Base-by-base conservation (phyloP, 2,329 filamentous ascomycete genomes). In the Trichoderma sp. region DNA sequence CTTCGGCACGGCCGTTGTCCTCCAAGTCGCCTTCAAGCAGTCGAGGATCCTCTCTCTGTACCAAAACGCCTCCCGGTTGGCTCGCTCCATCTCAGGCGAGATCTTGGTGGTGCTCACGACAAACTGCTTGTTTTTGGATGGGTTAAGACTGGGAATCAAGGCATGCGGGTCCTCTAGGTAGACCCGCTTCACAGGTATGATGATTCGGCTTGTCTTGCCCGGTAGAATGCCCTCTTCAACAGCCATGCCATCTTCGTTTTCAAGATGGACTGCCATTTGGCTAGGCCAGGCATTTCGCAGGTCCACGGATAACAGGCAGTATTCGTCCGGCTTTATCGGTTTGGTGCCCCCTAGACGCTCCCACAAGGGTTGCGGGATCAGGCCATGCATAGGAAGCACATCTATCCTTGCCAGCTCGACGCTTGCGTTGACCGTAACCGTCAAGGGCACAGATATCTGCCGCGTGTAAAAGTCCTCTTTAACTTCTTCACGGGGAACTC, bases 231-330 rank as follows among this genome's bases (percentile, higher is more conserved):
- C 83, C 73, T 90, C 88, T 62, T 88, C 83, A 2, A 88, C 83
- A 2, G 78, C 76, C 67, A 86, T 81, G 32, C 83, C 84, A 53
- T 87, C 84, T 60, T 87, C 84, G 14, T 84, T 84, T 66, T 88
- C 82, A 3, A 97, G 81, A 32, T 86, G 87, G 3, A 96, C 86
- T 7, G 88, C 85, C 77, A 98, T 88, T 63, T 91, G 90, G 77
- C 89, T 93, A 2, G 94, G 94, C 95, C 95, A 98, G 0, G 92
- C 91, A 78, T 98, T 98, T 71, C 94, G 90, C 32, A 98, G 84
- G 80, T 98, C 95, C 65, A 98, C 84, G 2, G 96, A 84, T 3
- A 97, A 83, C 47, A 97, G 85, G 77, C 94, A 97, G 77, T 93
- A 91, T 53, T 93, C 89, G 67, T 89, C 89, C 75, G 76, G 84